Conservation (phyloP, 75 land plant genomes). For the Cunninghamia lanceolata region DNA sequence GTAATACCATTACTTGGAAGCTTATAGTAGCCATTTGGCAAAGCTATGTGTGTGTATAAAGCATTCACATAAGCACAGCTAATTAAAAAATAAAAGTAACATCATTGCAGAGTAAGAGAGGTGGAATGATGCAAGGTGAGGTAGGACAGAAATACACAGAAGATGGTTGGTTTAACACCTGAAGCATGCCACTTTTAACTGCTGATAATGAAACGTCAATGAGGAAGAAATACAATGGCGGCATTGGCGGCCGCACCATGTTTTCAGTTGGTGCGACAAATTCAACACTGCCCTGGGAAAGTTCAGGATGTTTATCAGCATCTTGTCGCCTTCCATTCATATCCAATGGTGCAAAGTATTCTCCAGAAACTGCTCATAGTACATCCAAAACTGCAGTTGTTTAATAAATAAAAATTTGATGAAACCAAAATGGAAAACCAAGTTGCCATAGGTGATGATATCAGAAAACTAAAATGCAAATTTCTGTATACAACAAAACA, state of each 20-base stretch:
- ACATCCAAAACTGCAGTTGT: background rate
- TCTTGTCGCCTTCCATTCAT: conserved; percentile 76
- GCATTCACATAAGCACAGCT: background rate
- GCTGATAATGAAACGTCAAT: conserved; percentile 89
- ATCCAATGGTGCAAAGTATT: conserved; percentile 86
- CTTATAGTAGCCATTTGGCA: background rate
- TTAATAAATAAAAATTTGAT: background rate
- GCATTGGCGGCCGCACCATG: conserved; percentile 99
- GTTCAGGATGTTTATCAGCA: conserved; percentile 79
- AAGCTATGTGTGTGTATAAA: too few species aligned
- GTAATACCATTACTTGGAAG: background rate
- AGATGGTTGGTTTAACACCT: conserved; percentile 42
- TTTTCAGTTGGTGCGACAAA: conserved; percentile 98
- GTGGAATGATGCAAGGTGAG: background rate
- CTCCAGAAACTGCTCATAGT: conserved; percentile 65
- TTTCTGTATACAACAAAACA: background rate
- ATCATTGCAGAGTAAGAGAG: background rate
- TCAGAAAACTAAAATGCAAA: background rate
- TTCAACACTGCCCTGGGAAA: conserved; percentile 85
- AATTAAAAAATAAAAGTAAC: background rate
- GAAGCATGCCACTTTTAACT: conserved; percentile 79
- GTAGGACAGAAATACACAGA: background rate
- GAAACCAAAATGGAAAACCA: background rate
- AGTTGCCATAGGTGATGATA: background rate
- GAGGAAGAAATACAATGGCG: conserved; percentile 92